Percentiles rank a stretch among this genome's conserved stretches.
phyloP scores from a whole-genome alignment of 2,329 filamentous ascomycete species.

The Trichoderma semiorbis region DNA sequence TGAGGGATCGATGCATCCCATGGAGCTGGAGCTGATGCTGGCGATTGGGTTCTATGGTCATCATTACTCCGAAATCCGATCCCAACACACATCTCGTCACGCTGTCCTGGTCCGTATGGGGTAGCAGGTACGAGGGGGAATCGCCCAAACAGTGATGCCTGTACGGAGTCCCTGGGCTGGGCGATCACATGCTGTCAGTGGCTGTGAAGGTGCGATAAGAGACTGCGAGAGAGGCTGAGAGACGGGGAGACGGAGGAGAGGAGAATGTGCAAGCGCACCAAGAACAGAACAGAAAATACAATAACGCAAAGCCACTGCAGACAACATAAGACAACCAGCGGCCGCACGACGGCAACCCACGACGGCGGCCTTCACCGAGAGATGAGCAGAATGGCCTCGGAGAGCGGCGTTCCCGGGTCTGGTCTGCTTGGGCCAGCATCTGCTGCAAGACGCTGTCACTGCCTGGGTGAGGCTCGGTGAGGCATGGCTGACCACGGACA shows the following conservation, averaged over 20 bases:
- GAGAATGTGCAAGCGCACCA: background rate
- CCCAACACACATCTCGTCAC: background rate
- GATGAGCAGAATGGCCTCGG: background rate
- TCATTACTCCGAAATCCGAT: constrained; percentile 14
- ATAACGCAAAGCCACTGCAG: background rate
- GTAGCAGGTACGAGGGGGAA: background rate
- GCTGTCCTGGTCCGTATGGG: background rate
- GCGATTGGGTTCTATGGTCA: constrained; percentile 15
- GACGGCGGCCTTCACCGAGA: background rate
- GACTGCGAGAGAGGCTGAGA: background rate
- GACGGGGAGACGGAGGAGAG: background rate
- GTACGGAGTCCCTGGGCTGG: background rate
- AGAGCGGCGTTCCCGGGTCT: constrained; percentile 1
- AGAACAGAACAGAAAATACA: no score
- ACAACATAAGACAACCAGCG: background rate
- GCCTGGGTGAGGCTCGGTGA: background rate
- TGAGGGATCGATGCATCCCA: constrained; percentile 1
- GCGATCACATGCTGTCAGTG: background rate
- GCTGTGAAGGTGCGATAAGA: background rate
- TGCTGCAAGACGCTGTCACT: background rate
- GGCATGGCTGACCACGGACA: constrained; percentile 2
- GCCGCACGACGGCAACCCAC: background rate
- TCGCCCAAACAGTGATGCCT: background rate
- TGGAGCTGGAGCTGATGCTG: background rate
- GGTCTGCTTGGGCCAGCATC: background rate